Base-by-base conservation (phyloP, 768 basidiomycete genomes). In the Daedaleopsis nitida region DNA sequence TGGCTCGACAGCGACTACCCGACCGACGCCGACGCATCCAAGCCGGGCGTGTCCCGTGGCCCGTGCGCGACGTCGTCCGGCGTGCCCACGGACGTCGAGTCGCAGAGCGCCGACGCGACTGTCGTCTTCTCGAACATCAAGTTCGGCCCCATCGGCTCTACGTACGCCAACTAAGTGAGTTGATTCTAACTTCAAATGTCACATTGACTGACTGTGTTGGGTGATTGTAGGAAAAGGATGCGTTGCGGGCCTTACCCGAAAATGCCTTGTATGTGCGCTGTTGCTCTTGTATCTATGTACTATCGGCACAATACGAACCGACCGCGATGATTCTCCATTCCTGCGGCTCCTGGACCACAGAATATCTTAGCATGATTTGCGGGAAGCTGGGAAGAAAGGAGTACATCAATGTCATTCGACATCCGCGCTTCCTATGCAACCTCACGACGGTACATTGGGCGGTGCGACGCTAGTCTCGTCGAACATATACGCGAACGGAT, bases 41-140 rank as follows among this genome's bases (percentile, higher is more conserved):
- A 62, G 42, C 77, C 79, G 39, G 83, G 83, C 72, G 74, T 81
- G 58, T 71, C 76, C 47, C 83, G 83, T 72, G 83, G 83, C 42
- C 72, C 78, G 52, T 84, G 82, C 74, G 54, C 83, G 3, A 81
- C 80, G 53, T 70, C 70, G 47, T 81, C 81, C 42, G 83, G 83
- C 59, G 71, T 67, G 3, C 82, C 83, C 57, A 66, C 69, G 6
- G 74, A 79, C 43, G 78, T 83, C 64, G 81, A 83, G 71, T 48
- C 69, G 23, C 52, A 72, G 52, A 55, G 62, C 64, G 68, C 81
- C 52, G 74, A 74, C 68, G 76, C 80, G 34, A 73, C 73, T 21
- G 82, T 84, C 70, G 77, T 74, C 59, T 84, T 69, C 78, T 83
- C 82, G 35, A 83, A 83, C 78, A 84, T 83, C 76, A 77, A 74